phyloP scores from a whole-genome alignment of 2,329 filamentous ascomycete species.

The Cladosporium cucumerinum region DNA sequence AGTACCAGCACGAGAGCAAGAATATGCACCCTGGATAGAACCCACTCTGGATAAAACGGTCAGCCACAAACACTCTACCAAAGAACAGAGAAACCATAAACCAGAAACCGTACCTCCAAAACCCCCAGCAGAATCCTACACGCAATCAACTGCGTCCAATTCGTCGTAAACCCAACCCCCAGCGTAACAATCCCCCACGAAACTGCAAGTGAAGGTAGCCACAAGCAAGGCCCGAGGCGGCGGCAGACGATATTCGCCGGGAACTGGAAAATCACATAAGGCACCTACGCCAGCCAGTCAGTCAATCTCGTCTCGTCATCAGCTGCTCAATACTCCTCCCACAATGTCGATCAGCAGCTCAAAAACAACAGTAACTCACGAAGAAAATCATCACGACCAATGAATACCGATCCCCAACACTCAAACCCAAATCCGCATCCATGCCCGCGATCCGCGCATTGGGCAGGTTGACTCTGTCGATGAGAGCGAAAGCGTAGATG shows the following conservation, averaged over 20 bases:
- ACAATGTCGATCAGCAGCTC: background rate
- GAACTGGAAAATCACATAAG: slow-evolving; percentile 69
- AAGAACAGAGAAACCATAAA: background rate
- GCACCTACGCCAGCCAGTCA: slow-evolving; percentile 11
- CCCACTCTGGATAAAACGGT: slow-evolving; percentile 14
- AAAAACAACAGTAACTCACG: slow-evolving; percentile 40
- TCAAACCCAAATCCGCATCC: slow-evolving; percentile 34
- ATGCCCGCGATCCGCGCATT: slow-evolving; percentile 67
- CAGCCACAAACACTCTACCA: background rate
- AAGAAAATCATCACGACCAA: slow-evolving; percentile 68
- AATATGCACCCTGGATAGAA: slow-evolving; percentile 61
- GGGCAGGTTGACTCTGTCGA: slow-evolving; percentile 77
- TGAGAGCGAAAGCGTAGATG: slow-evolving; percentile 67
- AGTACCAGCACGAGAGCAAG: slow-evolving; percentile 60
- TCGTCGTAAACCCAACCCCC: slow-evolving; percentile 59
- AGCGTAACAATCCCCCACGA: slow-evolving; percentile 62
- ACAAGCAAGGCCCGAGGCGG: slow-evolving; percentile 52
- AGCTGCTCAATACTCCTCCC: background rate
- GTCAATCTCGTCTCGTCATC: background rate
- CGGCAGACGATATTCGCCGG: slow-evolving; percentile 67
- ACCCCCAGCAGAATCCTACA: slow-evolving; percentile 60
- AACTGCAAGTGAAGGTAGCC: slow-evolving; percentile 40
- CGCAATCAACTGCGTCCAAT: slow-evolving; percentile 52
- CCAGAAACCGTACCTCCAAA: slow-evolving; percentile 48
- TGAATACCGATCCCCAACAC: slow-evolving; percentile 17